These are phyloP conservation scores for Aspergillus amoenus DNA, from an alignment of 2,329 filamentous ascomycete species.

Conservation along the genomic window DNA sequence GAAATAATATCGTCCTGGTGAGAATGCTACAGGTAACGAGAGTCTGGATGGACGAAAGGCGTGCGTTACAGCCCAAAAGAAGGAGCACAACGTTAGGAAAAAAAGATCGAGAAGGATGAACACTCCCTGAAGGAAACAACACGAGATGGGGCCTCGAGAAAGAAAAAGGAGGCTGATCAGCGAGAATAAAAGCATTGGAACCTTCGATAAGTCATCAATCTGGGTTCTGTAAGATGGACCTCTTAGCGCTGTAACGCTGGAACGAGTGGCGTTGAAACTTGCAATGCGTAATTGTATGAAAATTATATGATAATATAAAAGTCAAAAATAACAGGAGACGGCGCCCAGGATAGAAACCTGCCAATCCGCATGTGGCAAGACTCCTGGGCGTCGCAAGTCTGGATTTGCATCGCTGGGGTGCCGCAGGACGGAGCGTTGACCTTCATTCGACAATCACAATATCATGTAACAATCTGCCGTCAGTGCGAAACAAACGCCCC, in stretches of 20 bases:
- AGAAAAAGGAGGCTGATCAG: conserved; percentile 24
- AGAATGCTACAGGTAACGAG: conserved; percentile 5
- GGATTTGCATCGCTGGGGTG: conserved; percentile 9
- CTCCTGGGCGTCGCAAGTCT: conserved; percentile 6
- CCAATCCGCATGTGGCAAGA: conserved; percentile 18
- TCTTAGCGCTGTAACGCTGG: conserved; percentile 6
- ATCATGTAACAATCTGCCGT: conserved; percentile 2
- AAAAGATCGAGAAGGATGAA: conserved; percentile 7
- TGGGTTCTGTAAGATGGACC: background rate
- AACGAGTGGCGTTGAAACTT: conserved; percentile 7
- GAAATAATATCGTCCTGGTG: background rate
- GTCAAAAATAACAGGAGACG: conserved; percentile 9
- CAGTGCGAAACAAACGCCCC: background rate
- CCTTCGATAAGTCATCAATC: conserved; percentile 13
- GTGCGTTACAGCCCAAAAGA: conserved; percentile 5
- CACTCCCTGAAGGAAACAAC: conserved; percentile 19
- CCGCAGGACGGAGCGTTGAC: conserved; percentile 1
- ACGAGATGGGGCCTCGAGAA: conserved; percentile 20
- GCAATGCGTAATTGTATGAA: conserved; percentile 12
- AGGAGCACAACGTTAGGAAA: conserved; percentile 7
- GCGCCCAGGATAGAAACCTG: conserved; percentile 2
- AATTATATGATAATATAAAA: conserved; percentile 3
- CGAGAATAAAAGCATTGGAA: conserved; percentile 6
- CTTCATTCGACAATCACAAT: conserved; percentile 1
- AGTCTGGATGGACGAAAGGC: conserved; percentile 9